A percentile compares a stretch with the other conserved stretches of the same genome.
Evolutionary conservation across 331 rosid species (phyloP).

Genomic region (Quercus phellos): DNA sequence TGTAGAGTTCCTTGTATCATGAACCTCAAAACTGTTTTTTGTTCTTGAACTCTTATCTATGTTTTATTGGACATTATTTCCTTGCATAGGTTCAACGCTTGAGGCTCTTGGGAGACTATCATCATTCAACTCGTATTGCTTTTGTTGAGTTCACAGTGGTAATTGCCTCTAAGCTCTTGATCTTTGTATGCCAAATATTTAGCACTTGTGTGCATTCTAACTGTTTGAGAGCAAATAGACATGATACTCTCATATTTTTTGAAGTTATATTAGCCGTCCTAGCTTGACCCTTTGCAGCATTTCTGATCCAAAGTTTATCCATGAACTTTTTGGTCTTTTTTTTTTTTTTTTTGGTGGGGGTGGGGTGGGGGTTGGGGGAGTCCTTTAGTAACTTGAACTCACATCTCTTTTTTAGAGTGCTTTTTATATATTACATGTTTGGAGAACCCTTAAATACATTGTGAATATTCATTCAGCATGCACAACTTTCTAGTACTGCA

Average conservation of each 20-base stretch:
- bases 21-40: slow-evolving; percentile 4
- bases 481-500: not conserved
- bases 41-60: slow-evolving; percentile 11
- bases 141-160: slow-evolving; percentile 81
- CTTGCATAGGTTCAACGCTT: slow-evolving; percentile 65
- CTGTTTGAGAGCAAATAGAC: not conserved
- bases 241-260: not conserved
- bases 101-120: slow-evolving; percentile 93
- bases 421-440: not conserved
- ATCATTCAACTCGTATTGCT: slow-evolving; percentile 87
- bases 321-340: not conserved
- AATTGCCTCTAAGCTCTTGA: slow-evolving; percentile 17
- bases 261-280: slow-evolving; percentile 1
- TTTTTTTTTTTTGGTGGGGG: not conserved
- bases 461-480: not conserved
- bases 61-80: slow-evolving; percentile 1
- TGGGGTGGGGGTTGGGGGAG: no score
- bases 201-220: not conserved
- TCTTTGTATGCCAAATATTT: slow-evolving; percentile 11
- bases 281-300: not conserved
- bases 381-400: not conserved
- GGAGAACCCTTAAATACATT: not conserved
- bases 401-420: not conserved
- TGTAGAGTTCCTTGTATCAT: slow-evolving; percentile 20
- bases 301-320: not conserved